Evolutionary conservation across 768 basidiomycete species (phyloP).

Genomic region (Mycena albidolilacea): DNA sequence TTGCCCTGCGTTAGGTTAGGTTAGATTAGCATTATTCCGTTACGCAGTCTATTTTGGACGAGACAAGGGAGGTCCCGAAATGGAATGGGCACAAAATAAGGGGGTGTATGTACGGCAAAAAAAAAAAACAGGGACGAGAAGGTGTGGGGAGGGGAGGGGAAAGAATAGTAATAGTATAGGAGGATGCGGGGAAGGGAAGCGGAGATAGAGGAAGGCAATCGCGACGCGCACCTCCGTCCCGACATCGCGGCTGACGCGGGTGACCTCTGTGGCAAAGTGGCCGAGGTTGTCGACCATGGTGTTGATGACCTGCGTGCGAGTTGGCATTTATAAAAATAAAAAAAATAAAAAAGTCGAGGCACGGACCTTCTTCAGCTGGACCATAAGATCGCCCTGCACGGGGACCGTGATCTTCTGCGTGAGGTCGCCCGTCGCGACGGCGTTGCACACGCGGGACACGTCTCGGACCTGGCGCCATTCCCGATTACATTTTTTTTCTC

Average conservation of each 20-base stretch:
- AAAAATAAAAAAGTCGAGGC: background rate
- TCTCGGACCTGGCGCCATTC: constrained; percentile 64
- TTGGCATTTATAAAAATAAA: background rate
- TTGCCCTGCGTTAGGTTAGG: constrained; percentile 42
- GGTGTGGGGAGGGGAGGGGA: background rate
- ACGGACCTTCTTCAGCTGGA: constrained; percentile 69
- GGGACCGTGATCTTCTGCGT: constrained; percentile 80
- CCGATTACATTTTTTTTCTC: background rate
- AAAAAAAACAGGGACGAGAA: background rate
- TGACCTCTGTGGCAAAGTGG: constrained; percentile 71
- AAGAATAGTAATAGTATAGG: background rate
- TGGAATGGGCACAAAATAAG: too few species aligned
- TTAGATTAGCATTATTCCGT: too few species aligned
- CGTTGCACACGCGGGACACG: constrained; percentile 80
- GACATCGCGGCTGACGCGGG: constrained; percentile 81
- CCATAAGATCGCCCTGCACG: constrained; percentile 79
- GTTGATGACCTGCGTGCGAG: constrained; percentile 64
- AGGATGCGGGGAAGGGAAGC: background rate
- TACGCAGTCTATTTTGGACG: too few species aligned
- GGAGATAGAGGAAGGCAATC: too few species aligned
- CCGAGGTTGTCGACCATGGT: constrained; percentile 67
- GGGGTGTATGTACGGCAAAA: too few species aligned
- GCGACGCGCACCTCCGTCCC: constrained; percentile 44
- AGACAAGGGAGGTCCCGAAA: too few species aligned
- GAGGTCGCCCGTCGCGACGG: constrained; percentile 77